Percentiles rank a stretch among this genome's conserved stretches.
These are phyloP conservation scores for Russula virescens DNA, from an alignment of 768 basidiomycete genomes.

Conservation along the genomic window DNA sequence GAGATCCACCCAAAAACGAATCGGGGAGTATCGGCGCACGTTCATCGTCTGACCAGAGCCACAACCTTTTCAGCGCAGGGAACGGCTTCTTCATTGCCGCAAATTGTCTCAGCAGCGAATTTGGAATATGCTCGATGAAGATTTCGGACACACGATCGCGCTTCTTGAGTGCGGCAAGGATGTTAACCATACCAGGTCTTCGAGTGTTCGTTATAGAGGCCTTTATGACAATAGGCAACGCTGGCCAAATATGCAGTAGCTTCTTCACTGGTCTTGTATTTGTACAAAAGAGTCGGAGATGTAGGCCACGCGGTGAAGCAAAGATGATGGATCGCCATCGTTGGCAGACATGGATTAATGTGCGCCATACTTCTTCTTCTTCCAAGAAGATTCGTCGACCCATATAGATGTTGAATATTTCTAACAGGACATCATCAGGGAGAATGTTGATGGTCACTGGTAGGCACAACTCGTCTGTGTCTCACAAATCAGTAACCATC, in stretches of 20 bases:
- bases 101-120: background rate
- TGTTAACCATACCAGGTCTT: background rate
- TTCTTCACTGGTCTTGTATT: background rate
- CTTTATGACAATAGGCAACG: background rate
- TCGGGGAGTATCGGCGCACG: background rate
- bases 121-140: background rate
- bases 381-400: too few relatives aligned
- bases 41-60: too few relatives aligned
- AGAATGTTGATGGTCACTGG: too few relatives aligned
- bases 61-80: too few relatives aligned
- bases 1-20: background rate
- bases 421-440: too few relatives aligned
- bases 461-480: too few relatives aligned
- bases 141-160: background rate
- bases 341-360: background rate
- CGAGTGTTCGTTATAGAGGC: too few relatives aligned
- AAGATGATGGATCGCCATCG: background rate
- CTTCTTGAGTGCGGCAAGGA: background rate
- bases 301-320: background rate
- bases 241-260: background rate
- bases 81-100: too few relatives aligned
- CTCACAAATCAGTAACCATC: too few relatives aligned
- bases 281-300: background rate
- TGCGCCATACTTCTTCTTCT: background rate
- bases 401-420: too few relatives aligned